Evolutionary conservation across 768 basidiomycete genomes (phyloP), one percentile per base, ranked within the genome.

Genomic region (Podaxis rugospora): DNA sequence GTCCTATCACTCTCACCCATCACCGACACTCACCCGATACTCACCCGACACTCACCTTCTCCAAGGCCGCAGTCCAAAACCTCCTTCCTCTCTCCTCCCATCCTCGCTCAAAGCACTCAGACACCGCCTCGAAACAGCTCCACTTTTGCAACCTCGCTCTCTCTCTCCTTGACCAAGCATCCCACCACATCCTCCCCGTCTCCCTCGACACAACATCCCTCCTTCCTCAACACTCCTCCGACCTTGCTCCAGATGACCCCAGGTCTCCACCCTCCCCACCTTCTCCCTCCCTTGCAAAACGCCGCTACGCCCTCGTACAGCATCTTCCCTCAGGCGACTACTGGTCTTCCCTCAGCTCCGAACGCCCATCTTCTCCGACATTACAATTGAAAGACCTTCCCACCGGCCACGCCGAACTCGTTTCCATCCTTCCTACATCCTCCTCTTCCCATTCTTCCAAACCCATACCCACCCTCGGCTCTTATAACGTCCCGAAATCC

Each of bases 291-390:
- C 63, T 73, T 62, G 65, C 74, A 62, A 75, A 72, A 49, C 83
- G 80, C 56, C 83, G 79, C 67, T 92, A 88, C 72, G 91, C 92
- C 2, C 83, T 94, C 50, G 80, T 93, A 65, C 92, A 94, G 67
- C 87, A 85, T 62, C 77, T 94, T 5, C 90, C 92, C 0, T 81
- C 78, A 1, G 90, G 86, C 40, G 87, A 88, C 61, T 92, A 85
- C 77, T 94, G 90, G 87, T 81, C 90, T 14, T 91, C 92, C 27
- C 80, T 87, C 57, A 82, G 79, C 67, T 79, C 84, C 21, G 70
- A 78, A 71, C 57, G 70, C 67, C 57, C 76, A 69, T 36, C 75
- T 66, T 53, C 74, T 64, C 47, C 68, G 57, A 61, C 75, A 32
- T 74, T 78, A 56, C 72, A 74, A 5, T 65, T 85, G 57, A 85